A percentile compares a stretch with the other conserved stretches of the same genome.
Evolutionary conservation across 208 protist species (phyloP).

Genomic region (Crithidia expoeki): DNA sequence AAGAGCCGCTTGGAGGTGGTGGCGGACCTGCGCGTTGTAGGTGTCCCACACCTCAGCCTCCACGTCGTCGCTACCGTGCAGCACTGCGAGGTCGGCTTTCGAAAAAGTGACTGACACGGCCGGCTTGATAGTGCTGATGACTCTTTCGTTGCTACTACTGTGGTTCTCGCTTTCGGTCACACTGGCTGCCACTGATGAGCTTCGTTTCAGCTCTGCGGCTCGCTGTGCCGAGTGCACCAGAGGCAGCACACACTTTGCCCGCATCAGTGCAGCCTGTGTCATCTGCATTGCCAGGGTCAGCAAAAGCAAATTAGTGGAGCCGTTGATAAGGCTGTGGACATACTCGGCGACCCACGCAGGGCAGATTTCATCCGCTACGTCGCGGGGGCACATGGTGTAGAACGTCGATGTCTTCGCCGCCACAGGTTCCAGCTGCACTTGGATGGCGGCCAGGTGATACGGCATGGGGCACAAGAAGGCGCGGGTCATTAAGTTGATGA

Average conservation of each 20-base stretch:
- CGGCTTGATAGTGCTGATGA: neutral
- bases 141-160: neutral
- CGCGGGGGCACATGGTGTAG: constrained; percentile 75
- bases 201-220: constrained; percentile 5
- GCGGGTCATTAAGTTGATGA: constrained; percentile 86
- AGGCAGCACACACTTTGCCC: constrained; percentile 64
- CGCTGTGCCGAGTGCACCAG: constrained; percentile 56
- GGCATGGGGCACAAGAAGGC: constrained; percentile 80
- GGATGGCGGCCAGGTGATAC: constrained; percentile 68
- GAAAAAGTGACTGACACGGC: constrained; percentile 4
- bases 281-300: constrained; percentile 83
- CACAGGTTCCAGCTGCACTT: constrained; percentile 60
- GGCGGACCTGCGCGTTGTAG: constrained; percentile 74
- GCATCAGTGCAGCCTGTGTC: constrained; percentile 77
- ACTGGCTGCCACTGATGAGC: neutral
- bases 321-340: constrained; percentile 84
- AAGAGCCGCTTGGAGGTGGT: constrained; percentile 60
- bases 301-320: constrained; percentile 74
- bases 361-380: constrained; percentile 85
- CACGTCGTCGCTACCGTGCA: constrained; percentile 30
- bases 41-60: constrained; percentile 59
- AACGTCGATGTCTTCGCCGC: constrained; percentile 70
- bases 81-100: constrained; percentile 13
- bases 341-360: constrained; percentile 83
- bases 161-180: neutral